A percentile compares a stretch with the other conserved stretches of the same genome.
phyloP scores from a whole-genome alignment of 495 filamentous ascomycete species.

The Daldinia caldariorum region DNA sequence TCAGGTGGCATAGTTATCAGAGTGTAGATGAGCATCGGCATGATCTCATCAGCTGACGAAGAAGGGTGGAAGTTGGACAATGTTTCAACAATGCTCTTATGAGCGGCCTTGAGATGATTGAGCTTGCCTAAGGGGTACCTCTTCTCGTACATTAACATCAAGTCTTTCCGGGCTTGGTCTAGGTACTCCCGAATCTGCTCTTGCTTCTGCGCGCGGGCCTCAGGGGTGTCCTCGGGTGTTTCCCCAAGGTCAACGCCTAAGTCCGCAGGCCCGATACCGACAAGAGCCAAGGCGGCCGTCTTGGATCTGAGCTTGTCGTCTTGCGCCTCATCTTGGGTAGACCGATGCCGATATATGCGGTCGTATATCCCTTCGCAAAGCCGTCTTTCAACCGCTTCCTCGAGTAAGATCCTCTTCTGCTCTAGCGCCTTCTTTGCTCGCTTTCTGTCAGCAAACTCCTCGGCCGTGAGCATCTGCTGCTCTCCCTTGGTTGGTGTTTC shows the following conservation, averaged over 20 bases:
- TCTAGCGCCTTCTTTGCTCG: slow-evolving; percentile 80
- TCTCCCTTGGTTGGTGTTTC: slow-evolving; percentile 55
- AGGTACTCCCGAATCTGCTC: slow-evolving; percentile 78
- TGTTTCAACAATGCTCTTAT: slow-evolving; percentile 94
- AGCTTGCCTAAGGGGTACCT: slow-evolving; percentile 92
- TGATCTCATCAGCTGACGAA: slow-evolving; percentile 94
- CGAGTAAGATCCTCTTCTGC: slow-evolving; percentile 75
- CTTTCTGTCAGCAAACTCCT: slow-evolving; percentile 82
- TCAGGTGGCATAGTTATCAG: slow-evolving; percentile 90
- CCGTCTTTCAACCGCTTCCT: slow-evolving; percentile 91
- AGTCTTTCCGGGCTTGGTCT: slow-evolving; percentile 73
- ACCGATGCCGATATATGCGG: slow-evolving; percentile 89
- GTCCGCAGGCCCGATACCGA: slow-evolving; percentile 88
- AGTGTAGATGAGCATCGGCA: slow-evolving; percentile 95
- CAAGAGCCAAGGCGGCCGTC: slow-evolving; percentile 87
- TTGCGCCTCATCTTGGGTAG: slow-evolving; percentile 90
- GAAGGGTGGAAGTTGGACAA: slow-evolving; percentile 80
- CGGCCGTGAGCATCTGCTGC: slow-evolving; percentile 91
- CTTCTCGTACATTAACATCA: slow-evolving; percentile 86
- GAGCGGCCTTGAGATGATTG: slow-evolving; percentile 83
- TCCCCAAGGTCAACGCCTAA: slow-evolving; percentile 79
- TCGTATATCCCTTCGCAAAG: slow-evolving; percentile 89
- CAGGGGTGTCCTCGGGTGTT: slow-evolving; percentile 53
- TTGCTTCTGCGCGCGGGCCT: slow-evolving; percentile 68
- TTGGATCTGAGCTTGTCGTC: slow-evolving; percentile 96